Base-by-base conservation (phyloP, 495 filamentous ascomycete genomes). In the Hypoxylon crocopeplum region DNA sequence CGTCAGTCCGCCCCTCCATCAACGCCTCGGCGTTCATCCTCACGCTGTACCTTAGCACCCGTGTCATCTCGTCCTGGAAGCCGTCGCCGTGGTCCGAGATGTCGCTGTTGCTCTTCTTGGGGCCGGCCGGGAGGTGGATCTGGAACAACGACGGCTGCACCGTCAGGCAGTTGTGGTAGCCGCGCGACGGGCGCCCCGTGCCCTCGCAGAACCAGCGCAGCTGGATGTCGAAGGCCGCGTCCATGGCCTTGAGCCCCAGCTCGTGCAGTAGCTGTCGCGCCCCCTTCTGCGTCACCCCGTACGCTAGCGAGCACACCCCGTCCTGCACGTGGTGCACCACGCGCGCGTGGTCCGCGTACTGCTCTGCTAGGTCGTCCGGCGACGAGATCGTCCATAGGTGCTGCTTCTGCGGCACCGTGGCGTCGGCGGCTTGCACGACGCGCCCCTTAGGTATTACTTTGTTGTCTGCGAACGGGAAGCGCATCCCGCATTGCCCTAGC, bases 401-500 rank as follows among this genome's bases (percentile, higher is more conserved):
- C 24, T 59, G 45, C 5, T 56, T 55, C 37, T 67, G 64, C 13
- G 71, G 68, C 7, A 70, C 71, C 2, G 64, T 75, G 13, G 12
- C 8, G 62, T 73, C 69, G 40, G 46, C 7, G n/a, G 22, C 22
- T 17, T 40, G 60, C 19, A 67, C 55, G 4, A 73, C 48, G 24
- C 67, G 60, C 17, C 48, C 61, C 34, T 67, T 68, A 3, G 70
- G 69, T 0, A 73, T 25, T 4, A 22, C 44, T 7, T 15, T 40
- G 50, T 50, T 37, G 16, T 59, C 13, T 0, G 61, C 37, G 25
- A 52, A 63, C 4, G 70, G 60, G 56, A 75, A 72, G 13, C 53
- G 39, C 50, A 68, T 64, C 1, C 74, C 70, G 64, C 82, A 84
- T 45, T 81, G 79, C 3, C 81, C 82, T 25, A 82, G 60, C 82